Evolutionary conservation across 192 early-diverging fungal genomes (phyloP), one percentile per base, ranked within the genome.

Genomic region (Coemansia asiatica): DNA sequence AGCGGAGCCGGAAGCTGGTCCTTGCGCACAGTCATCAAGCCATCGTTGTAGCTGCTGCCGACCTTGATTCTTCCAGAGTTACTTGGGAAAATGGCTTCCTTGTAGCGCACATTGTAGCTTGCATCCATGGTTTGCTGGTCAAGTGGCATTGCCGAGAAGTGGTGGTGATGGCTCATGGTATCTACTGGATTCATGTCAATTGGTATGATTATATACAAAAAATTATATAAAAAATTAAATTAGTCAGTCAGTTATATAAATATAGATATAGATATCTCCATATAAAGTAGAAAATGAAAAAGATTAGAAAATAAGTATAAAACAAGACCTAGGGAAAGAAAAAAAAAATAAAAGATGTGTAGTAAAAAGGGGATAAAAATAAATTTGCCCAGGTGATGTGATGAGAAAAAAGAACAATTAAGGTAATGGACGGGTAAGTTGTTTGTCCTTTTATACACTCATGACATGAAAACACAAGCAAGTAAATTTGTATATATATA

Each of bases 321-420:
- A 66, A 9, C 16, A 5, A 54, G 12, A 18, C 21, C 27, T 64
- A 15, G 28, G 18, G 64, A 57, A 29, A 63, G 69, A 48, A 66
- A 61, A 65, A 66, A 56, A 36, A 65, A 12, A 22, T 1, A 51
- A 12, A 13, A 44, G 3, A 16, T 44, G 10, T 44, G 15, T 44
- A 12, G 40, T 3, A 13, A 16, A 16, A 2, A 2, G 40, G 8
- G 40, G 40, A 44, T 44, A 44, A 44, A 13, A 44, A 44, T 44
- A 44, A 44, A 12, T 13, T 5, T 9, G 15, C 40, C 8, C 40
- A 8, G 40, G 40, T 44, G 40, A 44, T 44, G 40, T 44, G 40
- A 44, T 44, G 40, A 44, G 40, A 44, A 44, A 44, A 44, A 44
- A 44, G 40, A 44, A 44, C 40, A 44, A 44, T 44, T 44, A 44